These are phyloP conservation scores for Annona squamosa DNA, from an alignment of 164 flowering plant genomes.

Conservation along the genomic window DNA sequence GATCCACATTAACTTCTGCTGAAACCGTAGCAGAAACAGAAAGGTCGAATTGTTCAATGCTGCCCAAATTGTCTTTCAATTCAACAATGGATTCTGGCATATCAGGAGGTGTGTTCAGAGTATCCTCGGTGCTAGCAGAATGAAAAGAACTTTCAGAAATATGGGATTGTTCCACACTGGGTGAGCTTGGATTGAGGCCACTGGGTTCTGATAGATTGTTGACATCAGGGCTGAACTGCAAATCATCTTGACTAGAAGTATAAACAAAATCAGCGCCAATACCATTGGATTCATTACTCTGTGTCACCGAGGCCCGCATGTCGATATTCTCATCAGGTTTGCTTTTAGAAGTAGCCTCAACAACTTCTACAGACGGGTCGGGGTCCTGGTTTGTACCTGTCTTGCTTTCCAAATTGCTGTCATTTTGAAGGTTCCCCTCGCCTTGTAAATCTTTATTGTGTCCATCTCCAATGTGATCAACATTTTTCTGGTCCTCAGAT, in stretches of 20 bases:
- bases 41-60: slow-evolving; percentile 13
- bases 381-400: slow-evolving; percentile 41
- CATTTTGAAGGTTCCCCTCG: slow-evolving; percentile 18
- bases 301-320: slow-evolving; percentile 11
- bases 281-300: slow-evolving; percentile 19
- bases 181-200: slow-evolving; percentile 15
- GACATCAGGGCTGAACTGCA: slow-evolving; percentile 24
- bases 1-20: slow-evolving; percentile 15
- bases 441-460: slow-evolving; percentile 10
- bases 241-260: slow-evolving; percentile 28
- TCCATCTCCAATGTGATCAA: slow-evolving; percentile 20
- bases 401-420: slow-evolving; percentile 22
- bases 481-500: slow-evolving; percentile 24
- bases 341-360: slow-evolving; percentile 31
- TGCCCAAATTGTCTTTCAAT: slow-evolving; percentile 20
- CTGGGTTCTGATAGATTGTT: slow-evolving; percentile 28
- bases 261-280: slow-evolving; percentile 21
- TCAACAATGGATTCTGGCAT: slow-evolving; percentile 22
- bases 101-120: slow-evolving; percentile 19
- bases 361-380: slow-evolving; percentile 34
- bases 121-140: slow-evolving; percentile 22
- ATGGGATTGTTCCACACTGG: slow-evolving; percentile 22
- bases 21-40: slow-evolving; percentile 19
- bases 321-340: slow-evolving; percentile 24
- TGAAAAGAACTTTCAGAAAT: slow-evolving; percentile 21